Evolutionary conservation across 306 rosid genomes (phyloP).

Genomic region (Morella rubra): DNA sequence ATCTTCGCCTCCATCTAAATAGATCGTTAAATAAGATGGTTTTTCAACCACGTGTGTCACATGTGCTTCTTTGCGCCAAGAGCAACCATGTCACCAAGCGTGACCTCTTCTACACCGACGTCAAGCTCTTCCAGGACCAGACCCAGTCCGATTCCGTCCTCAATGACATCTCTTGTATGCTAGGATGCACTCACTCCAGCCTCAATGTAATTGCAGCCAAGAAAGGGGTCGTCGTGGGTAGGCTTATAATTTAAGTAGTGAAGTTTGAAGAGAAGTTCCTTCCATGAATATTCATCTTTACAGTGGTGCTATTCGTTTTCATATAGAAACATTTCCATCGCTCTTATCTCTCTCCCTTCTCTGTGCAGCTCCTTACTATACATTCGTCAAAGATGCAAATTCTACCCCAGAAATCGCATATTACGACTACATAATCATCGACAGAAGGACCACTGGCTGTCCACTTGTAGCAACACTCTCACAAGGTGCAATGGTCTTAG

Average conservation of each 20-base stretch:
- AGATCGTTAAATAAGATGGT: no score
- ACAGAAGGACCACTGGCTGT: conserved; percentile 81
- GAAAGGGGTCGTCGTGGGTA: conserved; percentile 88
- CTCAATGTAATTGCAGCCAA: conserved; percentile 84
- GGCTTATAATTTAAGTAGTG: no score
- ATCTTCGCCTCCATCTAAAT: no score
- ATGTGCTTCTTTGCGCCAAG: conserved; percentile 71
- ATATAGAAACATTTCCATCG: background rate
- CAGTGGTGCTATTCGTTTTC: background rate
- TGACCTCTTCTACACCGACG: conserved; percentile 90
- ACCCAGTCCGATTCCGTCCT: conserved; percentile 78
- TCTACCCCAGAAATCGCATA: conserved; percentile 39
- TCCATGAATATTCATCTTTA: no score
- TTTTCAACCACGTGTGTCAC: no score
- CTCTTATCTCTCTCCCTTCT: background rate
- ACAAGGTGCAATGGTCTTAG: conserved; percentile 46
- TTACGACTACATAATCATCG: conserved; percentile 67
- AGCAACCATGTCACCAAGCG: conserved; percentile 91
- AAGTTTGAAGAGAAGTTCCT: no score
- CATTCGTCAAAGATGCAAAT: conserved; percentile 53
- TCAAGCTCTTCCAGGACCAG: conserved; percentile 90
- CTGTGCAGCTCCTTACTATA: conserved; percentile 40
- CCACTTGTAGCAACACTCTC: conserved; percentile 82
- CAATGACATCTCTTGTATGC: conserved; percentile 81
- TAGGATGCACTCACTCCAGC: conserved; percentile 83